Percentiles rank a stretch among this genome's conserved stretches.
These are phyloP conservation scores for Paecilomyces formosus DNA, from an alignment of 2,329 filamentous ascomycete genomes.

Conservation along the genomic window DNA sequence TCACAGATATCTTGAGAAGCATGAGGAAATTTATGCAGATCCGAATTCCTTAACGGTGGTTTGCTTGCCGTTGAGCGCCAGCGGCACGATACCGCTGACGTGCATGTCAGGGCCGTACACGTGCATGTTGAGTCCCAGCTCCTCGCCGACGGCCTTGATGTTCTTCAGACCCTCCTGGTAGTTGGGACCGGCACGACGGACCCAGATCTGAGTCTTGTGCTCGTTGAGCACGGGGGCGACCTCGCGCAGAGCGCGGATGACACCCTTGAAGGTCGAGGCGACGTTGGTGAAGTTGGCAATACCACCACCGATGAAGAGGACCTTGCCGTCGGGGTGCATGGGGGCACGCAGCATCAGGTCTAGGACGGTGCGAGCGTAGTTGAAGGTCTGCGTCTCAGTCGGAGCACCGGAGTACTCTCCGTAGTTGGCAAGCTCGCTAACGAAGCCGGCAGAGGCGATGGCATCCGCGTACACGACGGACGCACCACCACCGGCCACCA, in stretches of 20 bases:
- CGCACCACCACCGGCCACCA: conserved; percentile 98
- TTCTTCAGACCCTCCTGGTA: conserved; percentile 99
- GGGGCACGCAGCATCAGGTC: conserved; percentile 96
- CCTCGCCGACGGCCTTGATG: conserved; percentile 93
- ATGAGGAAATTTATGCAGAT: conserved; percentile 11
- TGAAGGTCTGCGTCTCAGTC: conserved; percentile 97
- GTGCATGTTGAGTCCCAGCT: conserved; percentile 94
- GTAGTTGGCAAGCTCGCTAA: conserved; percentile 96
- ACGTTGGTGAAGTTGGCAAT: conserved; percentile 99
- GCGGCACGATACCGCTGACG: conserved; percentile 90
- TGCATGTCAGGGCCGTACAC: conserved; percentile 74
- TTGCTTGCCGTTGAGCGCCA: conserved; percentile 66
- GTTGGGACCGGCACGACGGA: conserved; percentile 83
- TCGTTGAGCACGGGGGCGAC: conserved; percentile 77
- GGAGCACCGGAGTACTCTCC: conserved; percentile 99
- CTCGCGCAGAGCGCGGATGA: conserved; percentile 92
- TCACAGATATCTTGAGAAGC: neutral
- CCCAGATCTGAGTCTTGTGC: conserved; percentile 99
- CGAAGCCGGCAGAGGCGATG: conserved; percentile 92
- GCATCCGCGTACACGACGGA: conserved; percentile 98
- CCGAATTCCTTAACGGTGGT: conserved; percentile 56
- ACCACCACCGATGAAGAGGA: conserved; percentile 98
- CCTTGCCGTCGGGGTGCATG: conserved; percentile 80
- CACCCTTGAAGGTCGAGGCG: conserved; percentile 98
- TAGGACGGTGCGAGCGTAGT: conserved; percentile 94